These are phyloP conservation scores for Clonostachys solani DNA, from an alignment of 2,329 filamentous ascomycete genomes.

Conservation along the genomic window DNA sequence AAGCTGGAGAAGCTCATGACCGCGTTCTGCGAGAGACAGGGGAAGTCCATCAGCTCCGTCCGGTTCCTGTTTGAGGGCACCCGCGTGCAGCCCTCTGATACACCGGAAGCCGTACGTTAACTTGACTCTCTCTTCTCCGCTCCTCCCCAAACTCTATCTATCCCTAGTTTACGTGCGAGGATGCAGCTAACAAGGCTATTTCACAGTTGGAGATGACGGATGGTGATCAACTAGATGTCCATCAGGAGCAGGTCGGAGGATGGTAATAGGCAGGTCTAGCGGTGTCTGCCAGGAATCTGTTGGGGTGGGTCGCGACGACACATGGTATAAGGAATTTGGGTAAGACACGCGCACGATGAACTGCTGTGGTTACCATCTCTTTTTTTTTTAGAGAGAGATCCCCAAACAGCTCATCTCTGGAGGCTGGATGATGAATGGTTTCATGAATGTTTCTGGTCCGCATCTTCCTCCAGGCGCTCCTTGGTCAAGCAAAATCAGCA, in stretches of 20 bases:
- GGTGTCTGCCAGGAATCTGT: too few species aligned
- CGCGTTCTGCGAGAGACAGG: conserved; percentile 94
- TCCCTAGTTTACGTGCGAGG: background rate
- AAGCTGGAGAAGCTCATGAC: conserved; percentile 98
- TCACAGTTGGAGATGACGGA: conserved; percentile 90
- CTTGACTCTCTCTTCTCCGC: background rate
- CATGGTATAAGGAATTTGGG: conserved; percentile 1
- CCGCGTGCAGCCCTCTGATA: conserved; percentile 84
- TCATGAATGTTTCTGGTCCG: too few species aligned
- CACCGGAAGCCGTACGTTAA: conserved; percentile 78
- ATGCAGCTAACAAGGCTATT: background rate
- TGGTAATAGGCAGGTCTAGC: conserved; percentile 9
- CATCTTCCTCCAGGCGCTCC: too few species aligned
- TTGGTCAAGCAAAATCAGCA: too few species aligned
- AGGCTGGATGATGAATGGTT: too few species aligned
- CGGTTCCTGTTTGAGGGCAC: conserved; percentile 96
- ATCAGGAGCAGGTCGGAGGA: conserved; percentile 96
- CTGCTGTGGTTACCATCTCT: too few species aligned
- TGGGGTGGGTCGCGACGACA: background rate
- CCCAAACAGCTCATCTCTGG: too few species aligned
- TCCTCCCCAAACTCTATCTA: background rate
- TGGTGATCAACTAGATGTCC: conserved; percentile 92
- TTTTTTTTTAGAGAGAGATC: too few species aligned
- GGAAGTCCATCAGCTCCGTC: conserved; percentile 79
- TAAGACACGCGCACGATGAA: background rate